phyloP scores from a whole-genome alignment of 306 rosid genomes.

The Cicer cuneatum region DNA sequence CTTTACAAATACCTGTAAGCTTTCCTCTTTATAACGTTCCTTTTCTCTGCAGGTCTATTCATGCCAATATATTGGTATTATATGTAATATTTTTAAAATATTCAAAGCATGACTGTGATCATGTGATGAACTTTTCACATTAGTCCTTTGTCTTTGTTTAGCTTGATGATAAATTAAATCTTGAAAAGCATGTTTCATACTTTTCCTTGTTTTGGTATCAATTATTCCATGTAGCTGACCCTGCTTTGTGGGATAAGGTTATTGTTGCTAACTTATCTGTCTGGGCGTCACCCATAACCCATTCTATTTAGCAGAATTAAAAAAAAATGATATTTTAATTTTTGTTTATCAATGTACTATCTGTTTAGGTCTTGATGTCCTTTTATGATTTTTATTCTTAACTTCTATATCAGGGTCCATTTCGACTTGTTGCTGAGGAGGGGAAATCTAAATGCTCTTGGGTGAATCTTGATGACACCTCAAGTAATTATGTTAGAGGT shows the following conservation, averaged over 20 bases:
- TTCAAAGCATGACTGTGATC: slow-evolving; percentile 16
- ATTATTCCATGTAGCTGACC: slow-evolving; percentile 1
- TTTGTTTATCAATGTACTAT: slow-evolving; percentile 2
- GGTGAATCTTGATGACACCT: slow-evolving; percentile 94
- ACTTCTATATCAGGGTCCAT: slow-evolving; percentile 75
- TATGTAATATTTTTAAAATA: slow-evolving; percentile 19
- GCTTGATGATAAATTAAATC: slow-evolving; percentile 30
- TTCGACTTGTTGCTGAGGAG: slow-evolving; percentile 95
- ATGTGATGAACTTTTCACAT: slow-evolving; percentile 23
- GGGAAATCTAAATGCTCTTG: slow-evolving; percentile 97
- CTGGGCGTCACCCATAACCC: not conserved
- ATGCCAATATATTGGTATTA: slow-evolving; percentile 12
- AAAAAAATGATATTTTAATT: not conserved
- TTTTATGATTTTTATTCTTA: slow-evolving; percentile 8
- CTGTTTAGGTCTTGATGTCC: slow-evolving; percentile 30
- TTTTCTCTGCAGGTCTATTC: not conserved
- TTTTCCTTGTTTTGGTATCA: not conserved
- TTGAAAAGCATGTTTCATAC: slow-evolving; percentile 1
- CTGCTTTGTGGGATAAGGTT: slow-evolving; percentile 8
- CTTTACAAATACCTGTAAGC: not conserved
- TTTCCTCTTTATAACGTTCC: slow-evolving; percentile 1
- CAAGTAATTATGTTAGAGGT: slow-evolving; percentile 87
- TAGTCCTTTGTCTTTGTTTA: slow-evolving; percentile 13
- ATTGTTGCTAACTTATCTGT: slow-evolving; percentile 5
- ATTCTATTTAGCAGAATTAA: slow-evolving; percentile 12